Conservation (phyloP, 305 asterid genomes). For the Rubia balearica region DNA sequence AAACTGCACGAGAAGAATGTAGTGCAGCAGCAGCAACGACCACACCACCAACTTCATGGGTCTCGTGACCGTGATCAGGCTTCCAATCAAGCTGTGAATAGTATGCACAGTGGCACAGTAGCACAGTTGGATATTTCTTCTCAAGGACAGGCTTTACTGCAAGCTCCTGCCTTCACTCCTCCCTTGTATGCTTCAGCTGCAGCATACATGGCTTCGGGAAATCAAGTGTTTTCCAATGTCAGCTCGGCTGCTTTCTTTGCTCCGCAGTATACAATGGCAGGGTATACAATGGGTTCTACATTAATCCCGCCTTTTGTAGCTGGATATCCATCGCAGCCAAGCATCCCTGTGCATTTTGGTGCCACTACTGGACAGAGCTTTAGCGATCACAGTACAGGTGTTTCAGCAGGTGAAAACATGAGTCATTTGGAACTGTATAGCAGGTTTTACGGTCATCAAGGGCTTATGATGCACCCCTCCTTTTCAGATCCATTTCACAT, state of each 20-base stretch:
- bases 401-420: constrained; percentile 37
- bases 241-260: constrained; percentile 46
- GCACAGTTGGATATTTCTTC: constrained; percentile 31
- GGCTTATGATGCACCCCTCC: constrained; percentile 48
- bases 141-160: constrained; percentile 43
- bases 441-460: constrained; percentile 59
- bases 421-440: constrained; percentile 40
- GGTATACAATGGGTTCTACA: constrained; percentile 56
- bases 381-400: constrained; percentile 43
- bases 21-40: constrained; percentile 29
- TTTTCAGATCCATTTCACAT: constrained; percentile 53
- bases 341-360: constrained; percentile 39
- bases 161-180: constrained; percentile 46
- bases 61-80: constrained; percentile 42
- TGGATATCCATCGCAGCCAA: constrained; percentile 42
- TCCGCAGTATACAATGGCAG: constrained; percentile 54
- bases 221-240: constrained; percentile 43
- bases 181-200: constrained; percentile 64
- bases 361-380: constrained; percentile 52
- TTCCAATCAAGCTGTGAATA: constrained; percentile 30
- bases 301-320: constrained; percentile 40
- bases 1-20: constrained; percentile 34
- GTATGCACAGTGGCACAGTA: constrained; percentile 25
- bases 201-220: constrained; percentile 63
- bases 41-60: constrained; percentile 35